These are phyloP conservation scores for Cruciata laevipes DNA, from an alignment of 257 asterid genomes.

Conservation along the genomic window DNA sequence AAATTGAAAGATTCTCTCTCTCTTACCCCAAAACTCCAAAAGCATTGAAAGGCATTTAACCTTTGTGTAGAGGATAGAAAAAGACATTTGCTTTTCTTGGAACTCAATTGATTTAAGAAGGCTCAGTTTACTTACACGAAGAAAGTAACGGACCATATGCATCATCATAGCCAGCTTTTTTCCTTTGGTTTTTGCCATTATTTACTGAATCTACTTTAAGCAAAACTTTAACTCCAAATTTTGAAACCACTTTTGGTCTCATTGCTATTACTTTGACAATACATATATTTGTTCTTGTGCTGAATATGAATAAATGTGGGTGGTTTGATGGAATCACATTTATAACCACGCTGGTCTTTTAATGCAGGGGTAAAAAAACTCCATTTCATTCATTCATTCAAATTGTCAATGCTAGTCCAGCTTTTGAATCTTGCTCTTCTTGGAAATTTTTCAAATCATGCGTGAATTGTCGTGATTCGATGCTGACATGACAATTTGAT, in stretches of 20 bases:
- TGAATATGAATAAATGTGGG: background rate
- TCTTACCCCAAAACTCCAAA: background rate
- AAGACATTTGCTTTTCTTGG: background rate
- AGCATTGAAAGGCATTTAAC: background rate
- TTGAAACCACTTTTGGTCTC: background rate
- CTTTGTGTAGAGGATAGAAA: background rate
- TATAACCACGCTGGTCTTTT: background rate
- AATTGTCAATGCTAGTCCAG: background rate
- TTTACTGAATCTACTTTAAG: background rate
- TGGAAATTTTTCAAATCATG: background rate
- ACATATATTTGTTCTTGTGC: background rate
- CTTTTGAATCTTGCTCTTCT: background rate
- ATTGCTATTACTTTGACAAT: background rate
- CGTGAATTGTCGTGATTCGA: no score
- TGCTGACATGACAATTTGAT: no score
- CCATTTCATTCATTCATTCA: background rate
- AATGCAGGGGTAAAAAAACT: background rate
- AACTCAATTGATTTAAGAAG: background rate
- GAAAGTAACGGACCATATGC: no score
- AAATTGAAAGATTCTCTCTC: background rate
- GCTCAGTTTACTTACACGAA: background rate
- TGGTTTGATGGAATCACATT: slow-evolving; percentile 2
- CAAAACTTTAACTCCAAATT: background rate
- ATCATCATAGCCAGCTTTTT: background rate
- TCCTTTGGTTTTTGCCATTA: background rate